Evolutionary conservation across 1,284 basidiomycete genomes (phyloP), one percentile per base, ranked within the genome.

Genomic region (Sporisorium iseilematis-ciliati): DNA sequence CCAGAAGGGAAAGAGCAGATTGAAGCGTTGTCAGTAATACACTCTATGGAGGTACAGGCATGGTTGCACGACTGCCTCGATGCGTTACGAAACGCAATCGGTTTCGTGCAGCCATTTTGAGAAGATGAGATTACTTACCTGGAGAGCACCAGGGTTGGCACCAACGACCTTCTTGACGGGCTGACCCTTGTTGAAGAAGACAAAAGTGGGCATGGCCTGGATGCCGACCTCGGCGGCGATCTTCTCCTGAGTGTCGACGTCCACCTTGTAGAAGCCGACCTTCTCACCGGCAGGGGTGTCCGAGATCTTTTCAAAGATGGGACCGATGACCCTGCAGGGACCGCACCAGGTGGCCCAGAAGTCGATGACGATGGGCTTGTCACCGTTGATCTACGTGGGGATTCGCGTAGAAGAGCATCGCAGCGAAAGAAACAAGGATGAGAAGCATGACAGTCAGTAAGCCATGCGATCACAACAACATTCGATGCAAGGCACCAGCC

Each of bases 121-220:
- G 38, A n/a, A 10, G 1, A 3, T 3, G 10, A 4, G 10, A 14
- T 6, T n/a, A 87, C 87, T 85, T 80, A 88, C 88, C 60, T 82
- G 84, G 48, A 89, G 85, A 83, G 88, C 87, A 66, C 84, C 83
- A 18, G 88, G 88, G 62, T 86, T 88, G 43, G 92, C 92, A 68
- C 92, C 92, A 54, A 90, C 88, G 60, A 91, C 81, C 33, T 90
- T 88, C 50, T 88, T 88, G 67, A 91, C 84, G 85, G 90, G 89
- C 79, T 89, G 77, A 49, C 92, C 92, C 72, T 89, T 88, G 87
- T 91, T 89, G 89, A 90, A 93, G 38, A 89, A 88, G 61, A 90
- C 86, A 87, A 93, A 93, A 3, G 92, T 92, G 18, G 92, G 92
- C 90, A 93, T 91, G 86, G 91, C 91, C 80, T 89, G 89, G 86